These are phyloP conservation scores for Aspergillus spinulosporus DNA, from an alignment of 2,329 filamentous ascomycete genomes.

Conservation along the genomic window DNA sequence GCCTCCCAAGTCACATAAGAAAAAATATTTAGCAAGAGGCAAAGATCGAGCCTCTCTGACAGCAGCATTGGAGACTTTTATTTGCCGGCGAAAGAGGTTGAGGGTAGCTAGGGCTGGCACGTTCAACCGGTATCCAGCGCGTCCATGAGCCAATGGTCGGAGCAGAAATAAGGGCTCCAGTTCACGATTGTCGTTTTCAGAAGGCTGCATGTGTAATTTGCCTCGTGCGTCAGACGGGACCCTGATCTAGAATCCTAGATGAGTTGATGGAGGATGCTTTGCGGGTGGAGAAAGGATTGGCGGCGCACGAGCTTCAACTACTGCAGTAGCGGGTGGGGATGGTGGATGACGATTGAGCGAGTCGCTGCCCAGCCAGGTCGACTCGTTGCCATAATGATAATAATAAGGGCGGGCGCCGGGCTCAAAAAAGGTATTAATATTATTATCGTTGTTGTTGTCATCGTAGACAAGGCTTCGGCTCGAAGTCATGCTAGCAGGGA, in stretches of 20 bases:
- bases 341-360: constrained; percentile 18
- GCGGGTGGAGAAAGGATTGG: constrained; percentile 35
- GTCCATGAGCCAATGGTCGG: constrained; percentile 25
- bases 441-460: background rate
- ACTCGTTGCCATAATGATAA: background rate
- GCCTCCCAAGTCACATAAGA: background rate
- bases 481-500: too few species aligned
- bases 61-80: constrained; percentile 26
- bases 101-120: constrained; percentile 22
- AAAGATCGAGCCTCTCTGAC: constrained; percentile 17
- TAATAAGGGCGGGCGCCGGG: too few species aligned
- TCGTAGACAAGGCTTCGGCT: background rate
- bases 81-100: constrained; percentile 22
- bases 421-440: background rate
- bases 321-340: constrained; percentile 21
- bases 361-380: background rate
- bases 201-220: constrained; percentile 43
- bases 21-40: constrained; percentile 18
- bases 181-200: constrained; percentile 40
- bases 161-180: constrained; percentile 19
- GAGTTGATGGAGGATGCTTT: constrained; percentile 28
- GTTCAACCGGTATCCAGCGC: constrained; percentile 25
- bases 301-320: constrained; percentile 36
- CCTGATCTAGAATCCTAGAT: constrained; percentile 41
- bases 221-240: constrained; percentile 41